Base-by-base conservation (phyloP, 2,329 filamentous ascomycete species). In the Endothia cerciana region DNA sequence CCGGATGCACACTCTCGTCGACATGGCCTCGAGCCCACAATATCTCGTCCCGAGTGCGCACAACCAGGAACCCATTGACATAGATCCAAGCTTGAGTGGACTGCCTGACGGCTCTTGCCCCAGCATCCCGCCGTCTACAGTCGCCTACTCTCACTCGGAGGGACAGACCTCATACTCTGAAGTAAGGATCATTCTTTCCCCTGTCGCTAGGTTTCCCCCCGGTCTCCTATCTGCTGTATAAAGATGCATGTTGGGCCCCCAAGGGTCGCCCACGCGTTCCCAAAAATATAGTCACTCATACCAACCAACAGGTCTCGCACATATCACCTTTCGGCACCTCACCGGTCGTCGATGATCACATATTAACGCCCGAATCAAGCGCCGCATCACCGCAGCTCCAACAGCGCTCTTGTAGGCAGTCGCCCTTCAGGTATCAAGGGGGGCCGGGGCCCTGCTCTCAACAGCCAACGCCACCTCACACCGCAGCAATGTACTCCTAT, bases 301-400 rank as follows among this genome's bases (percentile, higher is more conserved):
- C 55, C 47, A 38, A 56, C 71, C 71, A 58, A 66, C 70, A 77
- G 70, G 73, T 77, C n/a, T 74, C 77, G 51, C 70, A 77, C 69
- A 72, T 78, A 17, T 74, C 77, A 49, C 75, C 76, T 19, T 79
- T 78, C 72, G 77, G 74, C 73, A 73, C 75, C 62, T 77, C 77
- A 58, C 71, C 78, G 17, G 38, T 66, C 25, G 40, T 68, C n/a
- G 63, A 68, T 43, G 64, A 71, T 71, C 68, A 74, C 70, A 75
- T 85, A 64, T 74, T 84, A 59, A 85, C 83, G n/a, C 83, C 84
- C 33, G 79, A 80, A n/a, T 85, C 84, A 57, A 77, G 77, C 58
- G 76, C 78, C 64, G 79, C 76, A 36, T 86, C 83, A 40, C 83
- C 83, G 62, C 80, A 80, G 59, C 70, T 83, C 53, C 77, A 79